Base-by-base conservation (phyloP, 495 filamentous ascomycete genomes). In the Lichina pygmaea region DNA sequence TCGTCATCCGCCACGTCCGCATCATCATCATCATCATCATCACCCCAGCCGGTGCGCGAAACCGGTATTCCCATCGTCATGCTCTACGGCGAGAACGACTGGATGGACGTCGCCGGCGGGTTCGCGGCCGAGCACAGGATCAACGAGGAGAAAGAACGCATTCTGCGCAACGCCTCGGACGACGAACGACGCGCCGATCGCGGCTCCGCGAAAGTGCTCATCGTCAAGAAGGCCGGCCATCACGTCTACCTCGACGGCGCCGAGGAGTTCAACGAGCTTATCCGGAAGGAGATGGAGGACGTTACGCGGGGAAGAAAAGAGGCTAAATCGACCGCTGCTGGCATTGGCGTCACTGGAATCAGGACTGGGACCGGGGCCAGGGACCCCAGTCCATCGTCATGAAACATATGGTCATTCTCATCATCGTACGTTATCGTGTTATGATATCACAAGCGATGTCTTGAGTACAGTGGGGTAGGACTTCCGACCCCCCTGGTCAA, bases 11-110 rank as follows among this genome's bases (percentile, higher is more conserved):
- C 44, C 2, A n/a, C 13, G 24, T 4, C 24, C 24, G 24, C 45
- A 4, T 38, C 41, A 24, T 49, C 49, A 44, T 45, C 30, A 54
- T 33, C 50, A 49, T 47, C 41, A 48, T 36, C 61, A 13, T 15
- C 61, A 13, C n/a, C 50, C n/a, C 40, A 49, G n/a, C 48, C n/a
- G 16, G 31, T 16, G 38, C 15, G 17, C 36, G 83, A 92, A 54
- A 78, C 68, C 3, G 86, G 86, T 5, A 64, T 84, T 44, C 89
- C 89, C 0, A 65, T 93, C 33, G 70, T 94, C 9, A 70, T 95
- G 53, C 81, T 94, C 77, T 97, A 97, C 54, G 89, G 89, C 46
- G 84, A 93, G 53, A 72, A 85, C 53, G 89, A 97, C 63, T 97
- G 89, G 89, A 95, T 97, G 89, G 91, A 95, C 52, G 72, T 86